A percentile compares a stretch with the other conserved stretches of the same genome.
phyloP scores from a whole-genome alignment of 306 rosid species.

The Astragalus glycyphyllos region DNA sequence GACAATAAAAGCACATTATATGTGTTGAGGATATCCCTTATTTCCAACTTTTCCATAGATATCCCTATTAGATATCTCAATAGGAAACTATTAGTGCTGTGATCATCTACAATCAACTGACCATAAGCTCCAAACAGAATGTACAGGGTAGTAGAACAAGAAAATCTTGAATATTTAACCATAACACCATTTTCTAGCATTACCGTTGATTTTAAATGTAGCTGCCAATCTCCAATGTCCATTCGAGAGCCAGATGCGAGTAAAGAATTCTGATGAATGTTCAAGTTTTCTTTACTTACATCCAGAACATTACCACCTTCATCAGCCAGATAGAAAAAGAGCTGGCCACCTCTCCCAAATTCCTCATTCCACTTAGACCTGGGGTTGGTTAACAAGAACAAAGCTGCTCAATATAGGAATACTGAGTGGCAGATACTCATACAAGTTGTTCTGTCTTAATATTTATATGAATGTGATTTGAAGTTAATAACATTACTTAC shows the following conservation, averaged over 20 bases:
- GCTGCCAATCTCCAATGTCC: constrained; percentile 93
- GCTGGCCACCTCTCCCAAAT: constrained; percentile 60
- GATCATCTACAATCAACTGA: constrained; percentile 22
- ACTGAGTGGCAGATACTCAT: constrained; percentile 19
- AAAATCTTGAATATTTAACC: constrained; percentile 29
- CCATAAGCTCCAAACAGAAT: constrained; percentile 30
- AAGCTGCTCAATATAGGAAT: constrained; percentile 8
- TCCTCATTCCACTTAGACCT: constrained; percentile 66
- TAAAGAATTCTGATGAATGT: constrained; percentile 57
- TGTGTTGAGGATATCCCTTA: constrained; percentile 16
- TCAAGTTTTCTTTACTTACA: constrained; percentile 58
- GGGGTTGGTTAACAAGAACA: constrained; percentile 48
- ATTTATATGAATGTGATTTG: not conserved
- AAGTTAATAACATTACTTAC: constrained; percentile 54
- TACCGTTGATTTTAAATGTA: constrained; percentile 91
- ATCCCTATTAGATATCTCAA: too few relatives aligned
- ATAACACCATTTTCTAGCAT: constrained; percentile 35
- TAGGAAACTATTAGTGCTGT: too few relatives aligned
- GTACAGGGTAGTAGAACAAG: constrained; percentile 15
- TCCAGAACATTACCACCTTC: constrained; percentile 73
- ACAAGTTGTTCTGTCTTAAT: constrained; percentile 21
- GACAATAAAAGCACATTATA: constrained; percentile 7
- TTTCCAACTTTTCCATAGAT: constrained; percentile 28
- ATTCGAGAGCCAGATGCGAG: constrained; percentile 79
- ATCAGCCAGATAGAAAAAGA: constrained; percentile 94